phyloP scores from a whole-genome alignment of 2,329 filamentous ascomycete genomes.

The Bimuria novae-zelandiae region DNA sequence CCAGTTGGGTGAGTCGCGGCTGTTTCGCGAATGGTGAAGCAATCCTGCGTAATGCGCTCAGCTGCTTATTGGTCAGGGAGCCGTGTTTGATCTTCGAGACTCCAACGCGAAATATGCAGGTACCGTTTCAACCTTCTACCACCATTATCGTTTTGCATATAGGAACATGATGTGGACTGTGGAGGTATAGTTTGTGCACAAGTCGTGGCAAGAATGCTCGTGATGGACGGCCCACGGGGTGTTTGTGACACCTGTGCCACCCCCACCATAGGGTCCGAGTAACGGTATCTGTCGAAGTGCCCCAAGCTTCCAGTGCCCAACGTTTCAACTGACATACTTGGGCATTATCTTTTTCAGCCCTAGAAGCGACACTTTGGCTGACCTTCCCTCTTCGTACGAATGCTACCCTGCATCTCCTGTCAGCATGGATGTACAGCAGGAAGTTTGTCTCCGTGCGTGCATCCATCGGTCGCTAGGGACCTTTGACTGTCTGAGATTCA shows the following conservation, averaged over 20 bases:
- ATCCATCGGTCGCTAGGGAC: constrained; percentile 20
- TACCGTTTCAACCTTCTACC: constrained; percentile 35
- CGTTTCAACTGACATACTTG: constrained; percentile 16
- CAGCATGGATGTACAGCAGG: constrained; percentile 17
- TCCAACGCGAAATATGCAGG: constrained; percentile 36
- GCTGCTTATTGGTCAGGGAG: constrained; percentile 16
- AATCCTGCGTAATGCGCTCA: constrained; percentile 10
- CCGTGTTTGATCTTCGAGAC: constrained; percentile 38
- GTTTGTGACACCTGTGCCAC: constrained; percentile 23
- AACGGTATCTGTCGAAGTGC: constrained; percentile 16
- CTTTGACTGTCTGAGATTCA: constrained; percentile 18
- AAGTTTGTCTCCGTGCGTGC: constrained; percentile 11
- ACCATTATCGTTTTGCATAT: constrained; percentile 8
- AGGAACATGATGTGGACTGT: neutral
- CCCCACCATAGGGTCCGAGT: constrained; percentile 22
- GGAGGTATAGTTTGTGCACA: constrained; percentile 1
- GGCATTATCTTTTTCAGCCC: constrained; percentile 11
- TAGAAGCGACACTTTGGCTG: neutral
- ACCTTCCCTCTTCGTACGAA: constrained; percentile 14
- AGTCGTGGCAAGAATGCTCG: constrained; percentile 5
- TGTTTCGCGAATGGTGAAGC: constrained; percentile 26
- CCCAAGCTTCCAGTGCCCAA: constrained; percentile 22
- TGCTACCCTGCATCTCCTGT: constrained; percentile 11
- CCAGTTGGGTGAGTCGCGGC: constrained; percentile 16
- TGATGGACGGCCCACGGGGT: constrained; percentile 13